These are phyloP conservation scores for Penicillium nucicola DNA, from an alignment of 495 filamentous ascomycete genomes.

Conservation along the genomic window DNA sequence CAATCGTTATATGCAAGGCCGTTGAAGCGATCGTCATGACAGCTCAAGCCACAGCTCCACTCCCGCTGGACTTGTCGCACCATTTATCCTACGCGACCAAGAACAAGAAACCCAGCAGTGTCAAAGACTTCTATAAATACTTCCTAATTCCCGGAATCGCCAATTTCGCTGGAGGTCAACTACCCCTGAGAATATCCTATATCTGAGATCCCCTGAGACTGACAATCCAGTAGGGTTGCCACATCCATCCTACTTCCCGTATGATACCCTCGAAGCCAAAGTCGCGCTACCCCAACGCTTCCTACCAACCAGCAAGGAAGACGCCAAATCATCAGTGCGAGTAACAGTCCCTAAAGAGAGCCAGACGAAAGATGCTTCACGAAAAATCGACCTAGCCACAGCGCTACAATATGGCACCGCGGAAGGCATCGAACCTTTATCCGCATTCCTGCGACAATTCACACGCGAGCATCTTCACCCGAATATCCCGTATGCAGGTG, in stretches of 20 bases:
- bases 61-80: slow-evolving; percentile 73
- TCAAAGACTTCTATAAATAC: slow-evolving; percentile 84
- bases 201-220: not conserved
- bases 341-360: slow-evolving; percentile 69
- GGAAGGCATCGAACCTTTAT: slow-evolving; percentile 72
- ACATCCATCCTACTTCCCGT: slow-evolving; percentile 79
- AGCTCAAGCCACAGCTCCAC: slow-evolving; percentile 25
- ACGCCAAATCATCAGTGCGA: slow-evolving; percentile 39
- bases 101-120: slow-evolving; percentile 55
- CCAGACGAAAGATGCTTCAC: slow-evolving; percentile 46
- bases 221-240: slow-evolving; percentile 66
- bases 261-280: slow-evolving; percentile 83
- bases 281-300: slow-evolving; percentile 70
- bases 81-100: slow-evolving; percentile 69
- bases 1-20: slow-evolving; percentile 14
- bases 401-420: slow-evolving; percentile 84
- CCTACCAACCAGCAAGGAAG: slow-evolving; percentile 57
- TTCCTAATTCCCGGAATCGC: slow-evolving; percentile 75
- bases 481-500: slow-evolving; percentile 71
- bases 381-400: slow-evolving; percentile 74
- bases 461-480: slow-evolving; percentile 73
- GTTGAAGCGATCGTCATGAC: slow-evolving; percentile 21
- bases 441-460: slow-evolving; percentile 74
- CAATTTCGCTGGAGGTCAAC: slow-evolving; percentile 83
- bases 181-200: not conserved